Evolutionary conservation across 441 rosid species (phyloP).

Genomic region (Corymbia calophylla): DNA sequence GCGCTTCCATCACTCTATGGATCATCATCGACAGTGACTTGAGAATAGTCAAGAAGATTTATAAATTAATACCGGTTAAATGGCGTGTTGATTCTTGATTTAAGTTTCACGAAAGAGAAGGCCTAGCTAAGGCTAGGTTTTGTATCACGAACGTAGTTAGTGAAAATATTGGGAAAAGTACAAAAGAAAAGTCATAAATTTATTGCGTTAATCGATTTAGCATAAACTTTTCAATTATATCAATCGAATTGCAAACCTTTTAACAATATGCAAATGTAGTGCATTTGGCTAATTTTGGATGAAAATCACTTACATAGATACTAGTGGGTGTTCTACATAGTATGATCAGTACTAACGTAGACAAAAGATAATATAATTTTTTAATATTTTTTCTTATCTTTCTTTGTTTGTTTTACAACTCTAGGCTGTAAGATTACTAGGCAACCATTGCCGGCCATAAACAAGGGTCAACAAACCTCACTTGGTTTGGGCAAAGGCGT

Average conservation of each 20-base stretch:
- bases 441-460: no score
- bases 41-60: neutral
- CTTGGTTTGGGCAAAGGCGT: no score
- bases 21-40: neutral
- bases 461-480: no score
- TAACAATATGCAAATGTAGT: no score
- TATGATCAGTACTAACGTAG: fast-evolving
- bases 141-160: neutral
- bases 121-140: neutral
- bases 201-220: no score
- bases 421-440: no score
- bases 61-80: neutral
- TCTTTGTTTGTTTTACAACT: no score
- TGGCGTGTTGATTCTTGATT: neutral
- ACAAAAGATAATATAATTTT: neutral
- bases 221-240: no score
- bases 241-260: no score
- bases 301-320: neutral
- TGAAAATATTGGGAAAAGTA: neutral
- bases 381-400: no score
- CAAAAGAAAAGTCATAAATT: neutral
- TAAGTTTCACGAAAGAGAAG: neutral
- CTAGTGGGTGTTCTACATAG: fast-evolving
- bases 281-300: neutral
- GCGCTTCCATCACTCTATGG: neutral